Evolutionary conservation across 495 filamentous ascomycete genomes (phyloP), one percentile per base, ranked within the genome.

Genomic region (Penicillium atrosanguineum): DNA sequence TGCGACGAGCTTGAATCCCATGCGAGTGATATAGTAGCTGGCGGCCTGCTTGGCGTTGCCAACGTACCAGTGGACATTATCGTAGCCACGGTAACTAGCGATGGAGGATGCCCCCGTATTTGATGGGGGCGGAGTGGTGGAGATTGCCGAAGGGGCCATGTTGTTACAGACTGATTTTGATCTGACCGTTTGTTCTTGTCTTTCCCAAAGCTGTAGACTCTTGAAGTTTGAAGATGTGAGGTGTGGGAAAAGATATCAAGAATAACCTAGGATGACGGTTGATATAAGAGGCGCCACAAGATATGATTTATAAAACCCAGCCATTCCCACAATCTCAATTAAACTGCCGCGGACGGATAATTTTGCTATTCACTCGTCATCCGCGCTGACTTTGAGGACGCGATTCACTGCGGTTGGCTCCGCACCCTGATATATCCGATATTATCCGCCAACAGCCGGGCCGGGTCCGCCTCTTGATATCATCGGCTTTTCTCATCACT

Each of bases 11-110:
- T 78, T 73, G 78, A 96, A 95, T 38, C 90, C 90, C 76, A 95
- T 86, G 55, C 87, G 86, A 9, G 86, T 85, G 66, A 86, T 86
- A 73, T 94, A 96, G 76, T 86, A 95, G 45, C 83, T 79, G 39
- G 90, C 90, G 0, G 88, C 89, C 79, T 95, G 91, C 73, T 96
- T 96, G 61, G 92, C 92, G 70, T 97, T 97, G 60, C 90, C 90
- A 6, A 97, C 92, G 68, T 89, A 96, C 91, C 91, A 96, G 62
- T 88, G 87, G 43, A 95, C 78, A 65, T 95, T 88, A 73, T 94
- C 87, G 62, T 95, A 96, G 66, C 89, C 90, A 21, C 80, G 80
- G 72, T 91, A 94, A 63, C 79, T 81, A 50, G 81, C 62, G 18
- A 75, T 47, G 16, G 58, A 61, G 34, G 60, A 59, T 20, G 61